Evolutionary conservation across 1,284 basidiomycete species (phyloP).

Genomic region (Microbotryum silenes-acaulis): DNA sequence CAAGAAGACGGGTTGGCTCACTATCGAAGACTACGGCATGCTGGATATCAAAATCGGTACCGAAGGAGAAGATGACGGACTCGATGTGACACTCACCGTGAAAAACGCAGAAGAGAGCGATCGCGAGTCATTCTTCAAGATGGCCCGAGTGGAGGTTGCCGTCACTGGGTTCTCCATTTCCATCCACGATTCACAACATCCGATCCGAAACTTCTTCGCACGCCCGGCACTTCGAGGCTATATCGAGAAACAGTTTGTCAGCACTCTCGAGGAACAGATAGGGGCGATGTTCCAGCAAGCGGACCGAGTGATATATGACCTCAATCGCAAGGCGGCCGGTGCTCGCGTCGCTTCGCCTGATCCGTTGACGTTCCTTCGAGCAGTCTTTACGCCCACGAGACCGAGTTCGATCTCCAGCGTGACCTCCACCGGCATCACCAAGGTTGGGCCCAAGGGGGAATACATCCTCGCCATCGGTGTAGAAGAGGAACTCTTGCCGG

Average conservation of each 20-base stretch:
- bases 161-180: slow-evolving; percentile 38
- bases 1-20: slow-evolving; percentile 25
- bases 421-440: slow-evolving; percentile 39
- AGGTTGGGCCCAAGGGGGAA: slow-evolving; percentile 44
- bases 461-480: slow-evolving; percentile 47
- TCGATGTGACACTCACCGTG: slow-evolving; percentile 42
- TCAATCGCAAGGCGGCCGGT: slow-evolving; percentile 44
- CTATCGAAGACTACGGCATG: slow-evolving; percentile 45
- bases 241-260: slow-evolving; percentile 31
- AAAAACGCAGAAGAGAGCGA: slow-evolving; percentile 45
- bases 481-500: slow-evolving; percentile 44
- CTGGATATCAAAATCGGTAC: slow-evolving; percentile 45
- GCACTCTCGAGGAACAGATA: slow-evolving; percentile 25
- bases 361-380: slow-evolving; percentile 43
- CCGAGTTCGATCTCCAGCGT: slow-evolving; percentile 32
- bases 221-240: slow-evolving; percentile 31
- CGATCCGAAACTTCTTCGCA: slow-evolving; percentile 37
- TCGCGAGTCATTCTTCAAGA: slow-evolving; percentile 46
- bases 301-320: slow-evolving; percentile 37
- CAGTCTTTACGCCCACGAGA: slow-evolving; percentile 41
- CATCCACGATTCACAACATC: slow-evolving; percentile 35
- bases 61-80: slow-evolving; percentile 38
- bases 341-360: slow-evolving; percentile 43
- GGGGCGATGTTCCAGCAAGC: slow-evolving; percentile 14
- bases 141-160: slow-evolving; percentile 45